Evolutionary conservation across 257 asterid species (phyloP), one percentile per base, ranked within the genome.

Genomic region (Petunia secreta): DNA sequence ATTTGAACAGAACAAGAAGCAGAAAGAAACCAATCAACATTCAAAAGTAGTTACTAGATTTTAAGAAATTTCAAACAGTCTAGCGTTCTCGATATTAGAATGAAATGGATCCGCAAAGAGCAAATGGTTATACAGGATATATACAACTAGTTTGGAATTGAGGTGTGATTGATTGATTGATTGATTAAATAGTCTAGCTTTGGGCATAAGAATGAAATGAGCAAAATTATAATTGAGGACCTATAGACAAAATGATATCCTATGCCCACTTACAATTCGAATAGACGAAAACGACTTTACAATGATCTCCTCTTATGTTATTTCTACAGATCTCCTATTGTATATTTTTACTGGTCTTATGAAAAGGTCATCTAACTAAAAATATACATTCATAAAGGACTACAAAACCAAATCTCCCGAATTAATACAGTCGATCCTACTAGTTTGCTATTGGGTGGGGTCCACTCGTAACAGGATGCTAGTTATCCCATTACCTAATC

Each of bases 11-110:
- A 67, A 64, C 55, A 50, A 50, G 50, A 50, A 64, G 50, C 48
- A 78, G 58, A 62, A 3, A 48, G 75, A 63, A 16, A 62, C n/a
- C 58, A 78, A 15, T 43, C 63, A 63, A 46, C 15, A 63, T 9
- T 14, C 50, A 64, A 13, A 50, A 63, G 48, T 16, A 43, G 37
- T 63, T 52, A 10, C 58, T 53, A 79, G 60, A 78, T 39, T 78
- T 5, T 37, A 48, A 15, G 63, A 39, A 63, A 14, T 37, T 39
- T 63, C 46, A 52, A 25, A 63, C 48, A 13, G 6, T 48, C 39
- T 48, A 73, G 62, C 25, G 25, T 73, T 73, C 50, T 40, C 25
- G 1, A 13, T 73, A 73, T 11, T 73, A 73, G 46, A 8, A 50
- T 73, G 14, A 63, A 50, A 73, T 71, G 44, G 44, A 0, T 38